Evolutionary conservation across 306 rosid genomes (phyloP), one percentile per base, ranked within the genome.

Genomic region (Alnus rubra): DNA sequence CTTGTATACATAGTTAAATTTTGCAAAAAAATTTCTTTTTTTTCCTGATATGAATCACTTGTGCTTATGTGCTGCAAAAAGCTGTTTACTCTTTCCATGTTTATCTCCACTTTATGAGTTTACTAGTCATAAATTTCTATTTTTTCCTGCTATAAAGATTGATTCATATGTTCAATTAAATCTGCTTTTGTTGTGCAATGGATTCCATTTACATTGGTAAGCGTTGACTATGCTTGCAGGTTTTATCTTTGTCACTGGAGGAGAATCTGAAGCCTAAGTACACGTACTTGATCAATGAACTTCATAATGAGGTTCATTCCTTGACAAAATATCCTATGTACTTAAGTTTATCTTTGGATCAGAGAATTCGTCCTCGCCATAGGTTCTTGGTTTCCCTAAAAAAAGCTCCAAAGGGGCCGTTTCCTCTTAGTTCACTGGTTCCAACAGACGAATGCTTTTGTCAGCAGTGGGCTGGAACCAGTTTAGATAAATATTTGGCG

Each of bases 281-380:
- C 77, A 84, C 85, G 93, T 96, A 96, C 83, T 84, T 96, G 91
- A 84, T 96, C 69, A 91, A 96, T 75, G 97, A 96, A 88, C 98
- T 96, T 49, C 80, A 80, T 69, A 96, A 96, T 70, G 99, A 96
- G 85, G 99, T 91, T 67, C 82, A 88, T 19, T 90, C 96, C 71
- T 85, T 96, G 97, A 93, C 97, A 81, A 96, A 93, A 81, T 96
- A 96, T 83, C 99, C 99, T 0, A 90, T 83, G 92, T 96, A 96
- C 82, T 88, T 96, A 70, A 96, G 98, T 89, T 86, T 96, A 85
- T 93, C 99, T 54, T 86, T 96, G 78, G 97, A 96, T 75, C 97
- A 96, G 87, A 90, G 99, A 89, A 96, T 96, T 62, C 99, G 99
- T 39, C 99, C 99, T 74, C 99, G 99, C 68, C 98, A 96, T 78